A percentile compares a stretch with the other conserved stretches of the same genome.
These are phyloP conservation scores for Aaosphaeria pasadenensis DNA, from an alignment of 2,329 filamentous ascomycete genomes.

Conservation along the genomic window DNA sequence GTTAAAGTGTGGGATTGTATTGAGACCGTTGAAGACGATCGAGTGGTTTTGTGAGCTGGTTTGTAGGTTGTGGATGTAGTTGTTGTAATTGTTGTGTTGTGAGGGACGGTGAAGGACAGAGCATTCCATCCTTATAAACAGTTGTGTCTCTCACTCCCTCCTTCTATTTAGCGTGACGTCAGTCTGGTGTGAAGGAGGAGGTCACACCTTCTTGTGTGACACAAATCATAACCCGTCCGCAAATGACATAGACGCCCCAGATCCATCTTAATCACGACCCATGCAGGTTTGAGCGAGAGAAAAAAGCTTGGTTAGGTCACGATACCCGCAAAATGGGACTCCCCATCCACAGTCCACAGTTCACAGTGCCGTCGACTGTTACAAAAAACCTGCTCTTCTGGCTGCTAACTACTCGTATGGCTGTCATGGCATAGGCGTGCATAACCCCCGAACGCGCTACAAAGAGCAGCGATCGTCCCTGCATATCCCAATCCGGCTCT, in stretches of 20 bases:
- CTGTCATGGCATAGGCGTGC: not conserved
- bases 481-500: conserved; percentile 1
- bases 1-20: not conserved
- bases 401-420: not conserved
- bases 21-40: not conserved
- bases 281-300: not conserved
- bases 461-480: conserved; percentile 3
- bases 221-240: not conserved
- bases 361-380: not conserved
- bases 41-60: not conserved
- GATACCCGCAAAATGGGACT: not conserved
- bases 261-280: not conserved
- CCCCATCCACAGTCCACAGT: not conserved
- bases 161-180: not conserved
- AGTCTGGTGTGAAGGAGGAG: not conserved
- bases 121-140: conserved; percentile 3
- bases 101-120: not conserved
- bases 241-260: not conserved
- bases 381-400: conserved; percentile 6
- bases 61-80: not conserved
- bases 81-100: not conserved
- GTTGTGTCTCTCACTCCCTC: not conserved
- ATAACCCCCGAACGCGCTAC: not conserved
- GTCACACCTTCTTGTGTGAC: not conserved
- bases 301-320: not conserved